A percentile compares a stretch with the other conserved stretches of the same genome.
Conservation (phyloP, 306 rosid genomes). For the Trifolium repens region DNA sequence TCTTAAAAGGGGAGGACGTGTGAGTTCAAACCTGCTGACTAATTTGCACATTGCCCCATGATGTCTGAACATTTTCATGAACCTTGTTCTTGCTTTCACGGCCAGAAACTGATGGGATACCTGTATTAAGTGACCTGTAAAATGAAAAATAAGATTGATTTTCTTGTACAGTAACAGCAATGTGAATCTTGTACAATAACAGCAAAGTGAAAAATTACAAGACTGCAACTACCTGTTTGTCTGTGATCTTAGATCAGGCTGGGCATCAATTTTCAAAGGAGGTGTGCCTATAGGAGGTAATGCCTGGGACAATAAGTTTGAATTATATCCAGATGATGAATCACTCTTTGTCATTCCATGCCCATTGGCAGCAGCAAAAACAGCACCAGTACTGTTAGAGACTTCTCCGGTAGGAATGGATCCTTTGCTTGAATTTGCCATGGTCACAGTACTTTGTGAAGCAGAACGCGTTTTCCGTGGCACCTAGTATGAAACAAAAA, state of each 20-base stretch:
- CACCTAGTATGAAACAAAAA: slow-evolving; percentile 51
- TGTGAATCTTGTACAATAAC: background rate
- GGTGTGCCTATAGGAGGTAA: slow-evolving; percentile 95
- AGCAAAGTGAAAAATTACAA: slow-evolving; percentile 19
- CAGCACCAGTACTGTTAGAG: slow-evolving; percentile 49
- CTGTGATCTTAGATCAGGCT: slow-evolving; percentile 69
- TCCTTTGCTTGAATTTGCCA: slow-evolving; percentile 57
- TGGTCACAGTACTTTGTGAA: slow-evolving; percentile 44
- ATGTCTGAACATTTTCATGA: slow-evolving; percentile 65
- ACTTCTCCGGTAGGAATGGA: slow-evolving; percentile 54
- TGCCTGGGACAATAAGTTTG: slow-evolving; percentile 60
- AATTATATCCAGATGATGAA: slow-evolving; percentile 67
- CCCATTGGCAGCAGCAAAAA: slow-evolving; percentile 61
- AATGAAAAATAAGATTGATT: slow-evolving; percentile 32
- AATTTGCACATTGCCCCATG: slow-evolving; percentile 76
- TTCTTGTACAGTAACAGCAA: background rate
- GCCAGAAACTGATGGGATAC: slow-evolving; percentile 56
- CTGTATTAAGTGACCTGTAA: slow-evolving; percentile 66
- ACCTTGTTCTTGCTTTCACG: slow-evolving; percentile 67
- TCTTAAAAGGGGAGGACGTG: background rate
- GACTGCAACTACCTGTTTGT: slow-evolving; percentile 58
- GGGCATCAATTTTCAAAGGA: slow-evolving; percentile 75
- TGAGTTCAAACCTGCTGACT: slow-evolving; percentile 75
- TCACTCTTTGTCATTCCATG: slow-evolving; percentile 54
- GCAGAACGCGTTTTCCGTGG: slow-evolving; percentile 63